These are phyloP conservation scores for Phaeotremella skinneri DNA, from an alignment of 768 basidiomycete species.

Conservation along the genomic window DNA sequence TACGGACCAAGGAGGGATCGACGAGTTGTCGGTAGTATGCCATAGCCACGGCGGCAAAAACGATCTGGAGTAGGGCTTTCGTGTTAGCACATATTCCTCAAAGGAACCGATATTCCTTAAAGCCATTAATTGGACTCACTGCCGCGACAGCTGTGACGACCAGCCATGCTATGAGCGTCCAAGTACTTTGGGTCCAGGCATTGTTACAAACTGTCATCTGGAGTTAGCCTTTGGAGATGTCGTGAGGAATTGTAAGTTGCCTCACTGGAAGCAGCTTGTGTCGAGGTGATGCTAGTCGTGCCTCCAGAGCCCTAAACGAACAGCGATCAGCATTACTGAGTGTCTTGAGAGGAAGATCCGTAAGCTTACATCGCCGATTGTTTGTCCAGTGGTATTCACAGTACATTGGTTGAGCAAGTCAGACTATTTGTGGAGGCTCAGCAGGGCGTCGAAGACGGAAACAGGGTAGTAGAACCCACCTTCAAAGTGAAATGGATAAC, in stretches of 20 bases:
- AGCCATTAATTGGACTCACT: conserved; percentile 55
- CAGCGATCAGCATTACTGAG: neutral
- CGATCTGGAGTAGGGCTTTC: conserved; percentile 28
- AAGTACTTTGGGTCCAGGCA: conserved; percentile 65
- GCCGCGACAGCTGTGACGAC: conserved; percentile 56
- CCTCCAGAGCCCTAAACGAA: conserved; percentile 21
- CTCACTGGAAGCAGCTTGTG: conserved; percentile 26
- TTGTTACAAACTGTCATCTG: conserved; percentile 61
- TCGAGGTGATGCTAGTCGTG: conserved; percentile 13
- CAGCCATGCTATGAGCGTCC: conserved; percentile 66
- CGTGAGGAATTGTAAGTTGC: neutral
- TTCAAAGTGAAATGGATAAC: conserved; percentile 39
- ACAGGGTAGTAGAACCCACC: conserved; percentile 27
- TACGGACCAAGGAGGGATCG: conserved; percentile 61
- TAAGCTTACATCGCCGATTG: conserved; percentile 22
- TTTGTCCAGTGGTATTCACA: conserved; percentile 7
- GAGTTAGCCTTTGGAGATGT: neutral
- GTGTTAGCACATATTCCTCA: neutral
- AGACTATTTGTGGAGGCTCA: conserved; percentile 8
- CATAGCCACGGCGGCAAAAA: conserved; percentile 69
- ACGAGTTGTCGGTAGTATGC: conserved; percentile 71
- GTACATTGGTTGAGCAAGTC: conserved; percentile 42
- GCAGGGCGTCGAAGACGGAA: neutral
- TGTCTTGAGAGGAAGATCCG: neutral
- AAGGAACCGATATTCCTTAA: neutral